Percentiles rank a stretch among this genome's conserved stretches.
Conservation (phyloP, 345 rosid genomes). For the Arabidopsis suecica region DNA sequence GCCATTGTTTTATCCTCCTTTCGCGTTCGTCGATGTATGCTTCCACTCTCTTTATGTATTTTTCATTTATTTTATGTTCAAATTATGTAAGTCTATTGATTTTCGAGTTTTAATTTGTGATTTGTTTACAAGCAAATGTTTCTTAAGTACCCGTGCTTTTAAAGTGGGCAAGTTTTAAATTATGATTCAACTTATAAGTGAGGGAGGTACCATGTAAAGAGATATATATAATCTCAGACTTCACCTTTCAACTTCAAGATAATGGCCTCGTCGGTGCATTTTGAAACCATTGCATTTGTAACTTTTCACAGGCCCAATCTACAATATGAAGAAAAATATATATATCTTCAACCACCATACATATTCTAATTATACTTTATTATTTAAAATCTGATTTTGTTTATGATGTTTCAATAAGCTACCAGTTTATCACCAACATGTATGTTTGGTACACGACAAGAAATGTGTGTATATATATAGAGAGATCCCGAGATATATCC, state of each 20-base stretch:
- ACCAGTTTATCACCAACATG: slow-evolving; percentile 16
- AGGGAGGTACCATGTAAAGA: background rate
- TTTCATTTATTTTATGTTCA: slow-evolving; percentile 4
- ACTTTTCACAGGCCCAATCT: background rate
- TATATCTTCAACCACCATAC: background rate
- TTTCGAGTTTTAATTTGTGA: background rate
- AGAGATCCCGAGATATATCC: slow-evolving; percentile 34
- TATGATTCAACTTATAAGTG: no score
- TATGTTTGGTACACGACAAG: slow-evolving; percentile 31
- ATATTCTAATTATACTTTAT: slow-evolving; percentile 1
- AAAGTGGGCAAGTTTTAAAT: background rate
- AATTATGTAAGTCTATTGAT: background rate
- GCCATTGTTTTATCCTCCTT: slow-evolving; percentile 40
- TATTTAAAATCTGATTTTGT: background rate
- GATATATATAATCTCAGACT: background rate
- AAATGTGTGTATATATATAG: slow-evolving; percentile 23
- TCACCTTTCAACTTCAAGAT: background rate
- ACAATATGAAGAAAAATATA: background rate
- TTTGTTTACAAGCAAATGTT: background rate
- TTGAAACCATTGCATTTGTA: background rate
- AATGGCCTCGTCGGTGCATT: background rate
- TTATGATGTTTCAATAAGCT: slow-evolving; percentile 6
- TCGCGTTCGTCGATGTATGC: slow-evolving; percentile 35
- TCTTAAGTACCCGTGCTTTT: background rate
- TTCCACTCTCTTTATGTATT: background rate